phyloP scores from a whole-genome alignment of 1,139 yeast species.

The Taphrina deformans region DNA sequence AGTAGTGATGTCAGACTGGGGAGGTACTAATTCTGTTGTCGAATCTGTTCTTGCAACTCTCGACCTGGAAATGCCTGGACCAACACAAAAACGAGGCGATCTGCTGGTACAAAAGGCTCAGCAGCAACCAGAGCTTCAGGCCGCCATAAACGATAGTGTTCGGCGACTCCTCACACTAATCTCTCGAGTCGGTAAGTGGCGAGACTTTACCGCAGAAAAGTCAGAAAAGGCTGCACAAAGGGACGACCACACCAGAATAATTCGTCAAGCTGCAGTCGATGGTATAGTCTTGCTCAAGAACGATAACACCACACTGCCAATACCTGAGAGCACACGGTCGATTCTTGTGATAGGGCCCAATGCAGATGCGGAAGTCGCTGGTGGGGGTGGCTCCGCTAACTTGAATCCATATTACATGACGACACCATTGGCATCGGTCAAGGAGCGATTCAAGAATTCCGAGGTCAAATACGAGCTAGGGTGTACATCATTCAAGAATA shows the following conservation, averaged over 20 bases:
- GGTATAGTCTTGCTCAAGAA: slow-evolving; percentile 59
- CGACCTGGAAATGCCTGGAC: slow-evolving; percentile 69
- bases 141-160: slow-evolving; percentile 63
- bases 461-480: not conserved
- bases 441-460: not conserved
- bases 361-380: not conserved
- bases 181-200: slow-evolving; percentile 42
- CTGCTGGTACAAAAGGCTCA: slow-evolving; percentile 55
- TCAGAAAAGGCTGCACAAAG: slow-evolving; percentile 59
- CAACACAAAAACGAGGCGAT: slow-evolving; percentile 59
- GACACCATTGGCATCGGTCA: not conserved
- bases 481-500: not conserved
- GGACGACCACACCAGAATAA: slow-evolving; percentile 53
- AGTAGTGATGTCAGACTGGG: slow-evolving; percentile 66
- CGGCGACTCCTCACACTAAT: slow-evolving; percentile 61
- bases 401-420: not conserved
- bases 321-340: not conserved
- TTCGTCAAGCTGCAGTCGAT: slow-evolving; percentile 59
- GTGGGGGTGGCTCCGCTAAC: not conserved
- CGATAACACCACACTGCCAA: not conserved
- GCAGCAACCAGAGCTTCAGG: slow-evolving; percentile 58
- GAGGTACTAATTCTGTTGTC: slow-evolving; percentile 62
- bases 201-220: slow-evolving; percentile 49
- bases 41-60: slow-evolving; percentile 59
- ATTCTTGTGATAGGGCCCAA: not conserved